phyloP scores from a whole-genome alignment of 495 filamentous ascomycete species.

The Penicillium macrosclerotiorum region DNA sequence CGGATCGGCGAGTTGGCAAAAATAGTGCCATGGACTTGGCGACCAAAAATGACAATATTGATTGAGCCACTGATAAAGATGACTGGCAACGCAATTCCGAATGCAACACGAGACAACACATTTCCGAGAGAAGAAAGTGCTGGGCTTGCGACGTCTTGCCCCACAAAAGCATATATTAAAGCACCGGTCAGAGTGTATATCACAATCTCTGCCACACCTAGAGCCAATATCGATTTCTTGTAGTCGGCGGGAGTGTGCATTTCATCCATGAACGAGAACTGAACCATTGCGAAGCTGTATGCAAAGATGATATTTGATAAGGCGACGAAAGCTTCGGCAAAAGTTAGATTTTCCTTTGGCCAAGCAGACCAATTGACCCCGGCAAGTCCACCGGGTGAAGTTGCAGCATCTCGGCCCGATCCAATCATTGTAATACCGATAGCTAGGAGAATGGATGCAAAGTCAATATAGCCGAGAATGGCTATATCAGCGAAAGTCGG shows the following conservation, averaged over 20 bases:
- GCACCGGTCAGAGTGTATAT: conserved; percentile 66
- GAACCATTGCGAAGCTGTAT: conserved; percentile 60
- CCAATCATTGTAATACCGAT: conserved; percentile 68
- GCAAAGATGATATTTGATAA: conserved; percentile 72
- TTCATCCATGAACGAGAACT: conserved; percentile 71
- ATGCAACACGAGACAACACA: conserved; percentile 63
- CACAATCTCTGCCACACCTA: conserved; percentile 58
- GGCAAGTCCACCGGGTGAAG: conserved; percentile 28
- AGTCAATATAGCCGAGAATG: no score
- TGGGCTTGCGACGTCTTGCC: conserved; percentile 59
- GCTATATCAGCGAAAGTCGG: no score
- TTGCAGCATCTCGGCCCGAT: conserved; percentile 46
- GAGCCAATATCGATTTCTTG: conserved; percentile 57
- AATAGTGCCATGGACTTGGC: conserved; percentile 59
- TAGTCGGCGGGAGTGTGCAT: conserved; percentile 64
- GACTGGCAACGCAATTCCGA: conserved; percentile 69
- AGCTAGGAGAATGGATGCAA: conserved; percentile 62
- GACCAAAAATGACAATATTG: conserved; percentile 56
- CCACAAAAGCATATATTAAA: conserved; percentile 68
- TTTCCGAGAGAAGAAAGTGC: conserved; percentile 60
- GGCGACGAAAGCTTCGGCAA: conserved; percentile 50
- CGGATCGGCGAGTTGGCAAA: conserved; percentile 51
- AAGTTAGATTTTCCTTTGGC: conserved; percentile 27
- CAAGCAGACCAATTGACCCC: conserved; percentile 38
- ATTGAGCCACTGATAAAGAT: conserved; percentile 68